Conservation (phyloP, 495 filamentous ascomycete genomes). For the Neurospora sp. region DNA sequence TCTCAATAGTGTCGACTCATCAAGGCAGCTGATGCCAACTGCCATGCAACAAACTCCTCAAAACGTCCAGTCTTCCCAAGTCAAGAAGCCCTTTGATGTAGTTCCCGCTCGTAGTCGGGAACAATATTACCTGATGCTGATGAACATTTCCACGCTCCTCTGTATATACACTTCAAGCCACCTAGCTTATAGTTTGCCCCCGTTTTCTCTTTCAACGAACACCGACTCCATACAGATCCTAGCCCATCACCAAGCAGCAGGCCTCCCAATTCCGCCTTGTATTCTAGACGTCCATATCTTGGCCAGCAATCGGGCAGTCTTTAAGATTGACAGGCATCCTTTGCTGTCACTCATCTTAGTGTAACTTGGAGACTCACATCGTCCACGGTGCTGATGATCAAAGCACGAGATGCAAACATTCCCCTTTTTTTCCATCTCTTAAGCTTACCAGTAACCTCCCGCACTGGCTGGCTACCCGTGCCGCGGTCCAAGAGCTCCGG, state of each 20-base stretch:
- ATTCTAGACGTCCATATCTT: background rate
- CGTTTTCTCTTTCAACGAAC: background rate
- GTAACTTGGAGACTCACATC: background rate
- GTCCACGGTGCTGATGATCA: background rate
- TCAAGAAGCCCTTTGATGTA: background rate
- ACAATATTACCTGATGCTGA: background rate
- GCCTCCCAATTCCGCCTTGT: background rate
- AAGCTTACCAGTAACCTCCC: background rate
- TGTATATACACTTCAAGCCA: background rate
- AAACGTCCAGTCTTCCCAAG: background rate
- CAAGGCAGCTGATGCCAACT: background rate
- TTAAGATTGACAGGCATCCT: background rate
- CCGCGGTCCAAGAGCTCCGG: background rate
- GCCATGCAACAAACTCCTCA: background rate
- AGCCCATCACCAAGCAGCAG: background rate
- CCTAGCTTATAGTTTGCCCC: background rate
- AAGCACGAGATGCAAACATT: background rate
- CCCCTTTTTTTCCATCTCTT: background rate
- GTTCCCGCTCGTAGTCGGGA: background rate
- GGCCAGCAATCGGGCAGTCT: background rate
- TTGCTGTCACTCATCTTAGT: background rate
- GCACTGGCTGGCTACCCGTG: background rate
- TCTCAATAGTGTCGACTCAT: background rate
- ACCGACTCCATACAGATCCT: background rate
- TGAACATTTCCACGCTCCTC: background rate